A percentile compares a stretch with the other conserved stretches of the same genome.
Conservation (phyloP, 2,329 filamentous ascomycete genomes). For the Pseudonectria foliicola region DNA sequence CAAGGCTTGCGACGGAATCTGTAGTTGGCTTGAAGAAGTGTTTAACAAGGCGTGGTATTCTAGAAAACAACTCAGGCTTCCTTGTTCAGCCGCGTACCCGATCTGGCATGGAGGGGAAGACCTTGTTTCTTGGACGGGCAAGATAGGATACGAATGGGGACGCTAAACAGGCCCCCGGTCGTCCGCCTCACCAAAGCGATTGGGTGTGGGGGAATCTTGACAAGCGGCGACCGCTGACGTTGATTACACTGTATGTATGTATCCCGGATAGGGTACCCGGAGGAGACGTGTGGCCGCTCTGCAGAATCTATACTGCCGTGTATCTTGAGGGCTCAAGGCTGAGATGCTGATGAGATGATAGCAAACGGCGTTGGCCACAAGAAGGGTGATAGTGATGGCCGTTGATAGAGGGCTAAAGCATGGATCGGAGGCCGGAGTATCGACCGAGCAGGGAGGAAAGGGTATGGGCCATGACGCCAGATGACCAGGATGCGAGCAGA, state of each 20-base stretch:
- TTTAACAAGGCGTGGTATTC: slow-evolving; percentile 7
- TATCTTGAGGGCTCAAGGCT: no score
- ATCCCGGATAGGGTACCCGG: no score
- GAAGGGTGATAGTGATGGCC: slow-evolving; percentile 1
- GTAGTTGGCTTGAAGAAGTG: no score
- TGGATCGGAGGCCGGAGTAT: no score
- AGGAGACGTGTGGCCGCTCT: no score
- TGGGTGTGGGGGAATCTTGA: slow-evolving; percentile 16
- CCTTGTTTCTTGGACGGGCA: slow-evolving; percentile 15
- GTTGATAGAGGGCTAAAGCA: slow-evolving; percentile 7
- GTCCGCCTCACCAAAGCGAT: slow-evolving; percentile 21
- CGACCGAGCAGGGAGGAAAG: slow-evolving; percentile 16
- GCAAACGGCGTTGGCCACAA: no score
- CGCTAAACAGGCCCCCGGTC: slow-evolving; percentile 8
- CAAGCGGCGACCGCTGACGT: neutral
- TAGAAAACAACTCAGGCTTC: slow-evolving; percentile 14
- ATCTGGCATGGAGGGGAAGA: slow-evolving; percentile 14
- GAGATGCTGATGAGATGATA: no score
- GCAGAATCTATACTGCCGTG: no score
- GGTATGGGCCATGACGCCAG: slow-evolving; percentile 18
- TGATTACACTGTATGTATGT: no score
- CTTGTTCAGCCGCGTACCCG: slow-evolving; percentile 10
- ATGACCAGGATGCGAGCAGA: slow-evolving; percentile 7
- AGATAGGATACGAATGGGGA: slow-evolving; percentile 12
- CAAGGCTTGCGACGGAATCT: no score